Evolutionary conservation across 768 basidiomycete species (phyloP), one percentile per base, ranked within the genome.

Genomic region (Pulveroboletus ravenelii): DNA sequence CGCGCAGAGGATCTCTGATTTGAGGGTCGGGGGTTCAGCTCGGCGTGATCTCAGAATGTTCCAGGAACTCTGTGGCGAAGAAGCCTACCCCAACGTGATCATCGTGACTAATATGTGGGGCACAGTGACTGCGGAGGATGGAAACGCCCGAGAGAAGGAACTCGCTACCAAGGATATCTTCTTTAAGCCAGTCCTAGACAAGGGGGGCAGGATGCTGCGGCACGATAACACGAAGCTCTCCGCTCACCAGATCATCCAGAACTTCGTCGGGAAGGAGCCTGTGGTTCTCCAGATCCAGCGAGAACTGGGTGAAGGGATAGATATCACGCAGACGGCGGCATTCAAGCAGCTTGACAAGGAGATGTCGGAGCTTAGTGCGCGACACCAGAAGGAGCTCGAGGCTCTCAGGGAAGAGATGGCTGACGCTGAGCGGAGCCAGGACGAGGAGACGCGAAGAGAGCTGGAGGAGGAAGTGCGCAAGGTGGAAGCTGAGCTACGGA

Each of bases 51-150:
- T 78, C 49, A 68, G 70, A 44, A 73, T 80, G 70, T 80, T 81
- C 66, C 66, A 74, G 30, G 70, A 74, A 57, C 70, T 82, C 23
- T 82, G 80, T 47, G 80, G 81, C 9, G 73, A 76, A 47, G 67
- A 62, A n/a, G 70, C 78, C 3, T 73, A 81, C 38, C 61, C 68
- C 20, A 80, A 75, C 51, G 77, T 82, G 45, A 62, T 76, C 32
- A 72, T 82, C 52, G 70, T 73, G 50, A 80, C 81, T 4, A 81
- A 72, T 41, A 80, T 75, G 76, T 80, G 80, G 79, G 71, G 67
- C 34, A 53, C 68, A 48, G 70, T 76, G 44, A 65, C 63, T 35
- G 55, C 56, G 42, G 67, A 68, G 14, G 60, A 71, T 10, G 75
- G 72, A 6, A 51, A 62, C 32, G 63, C 62, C 32, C 69, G 80